These are phyloP conservation scores for Dendrocalamus sinicus DNA, from an alignment of 176 grass and related monocot species.

Conservation along the genomic window DNA sequence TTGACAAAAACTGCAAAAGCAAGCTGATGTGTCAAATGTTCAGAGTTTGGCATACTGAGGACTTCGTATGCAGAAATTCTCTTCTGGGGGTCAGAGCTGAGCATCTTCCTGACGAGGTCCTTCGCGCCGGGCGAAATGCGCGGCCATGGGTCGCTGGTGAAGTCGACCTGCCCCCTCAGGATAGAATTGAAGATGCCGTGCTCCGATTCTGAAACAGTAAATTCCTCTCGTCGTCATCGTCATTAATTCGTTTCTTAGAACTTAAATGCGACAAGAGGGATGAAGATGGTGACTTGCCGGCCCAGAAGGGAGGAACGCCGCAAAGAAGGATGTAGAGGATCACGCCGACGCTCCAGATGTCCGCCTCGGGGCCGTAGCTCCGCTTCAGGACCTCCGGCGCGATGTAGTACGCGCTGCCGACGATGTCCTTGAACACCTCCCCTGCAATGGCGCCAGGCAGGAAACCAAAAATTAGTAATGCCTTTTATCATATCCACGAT, in stretches of 20 bases:
- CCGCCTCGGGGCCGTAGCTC: constrained; percentile 74
- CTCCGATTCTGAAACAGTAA: constrained; percentile 64
- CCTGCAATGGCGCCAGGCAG: constrained; percentile 35
- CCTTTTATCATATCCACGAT: neutral
- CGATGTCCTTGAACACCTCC: constrained; percentile 93
- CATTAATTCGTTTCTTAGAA: neutral
- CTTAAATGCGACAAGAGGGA: too few species aligned
- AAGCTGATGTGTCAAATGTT: neutral
- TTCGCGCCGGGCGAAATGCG: constrained; percentile 70
- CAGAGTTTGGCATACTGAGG: constrained; percentile 54
- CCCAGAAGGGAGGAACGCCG: constrained; percentile 90
- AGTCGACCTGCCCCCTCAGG: constrained; percentile 73
- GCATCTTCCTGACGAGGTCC: constrained; percentile 88
- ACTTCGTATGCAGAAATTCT: constrained; percentile 78
- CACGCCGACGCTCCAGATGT: constrained; percentile 88
- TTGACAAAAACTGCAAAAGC: neutral
- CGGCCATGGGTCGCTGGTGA: constrained; percentile 76
- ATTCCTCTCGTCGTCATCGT: too few species aligned
- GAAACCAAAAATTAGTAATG: neutral
- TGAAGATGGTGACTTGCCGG: constrained; percentile 47
- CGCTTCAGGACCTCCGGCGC: constrained; percentile 85
- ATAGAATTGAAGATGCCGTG: constrained; percentile 88
- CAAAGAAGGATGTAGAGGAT: constrained; percentile 85
- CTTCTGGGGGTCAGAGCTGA: constrained; percentile 71
- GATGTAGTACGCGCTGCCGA: constrained; percentile 91